Base-by-base conservation (phyloP, 371 early-diverging fungal genomes). In the Choanephora cucurbitarum region DNA sequence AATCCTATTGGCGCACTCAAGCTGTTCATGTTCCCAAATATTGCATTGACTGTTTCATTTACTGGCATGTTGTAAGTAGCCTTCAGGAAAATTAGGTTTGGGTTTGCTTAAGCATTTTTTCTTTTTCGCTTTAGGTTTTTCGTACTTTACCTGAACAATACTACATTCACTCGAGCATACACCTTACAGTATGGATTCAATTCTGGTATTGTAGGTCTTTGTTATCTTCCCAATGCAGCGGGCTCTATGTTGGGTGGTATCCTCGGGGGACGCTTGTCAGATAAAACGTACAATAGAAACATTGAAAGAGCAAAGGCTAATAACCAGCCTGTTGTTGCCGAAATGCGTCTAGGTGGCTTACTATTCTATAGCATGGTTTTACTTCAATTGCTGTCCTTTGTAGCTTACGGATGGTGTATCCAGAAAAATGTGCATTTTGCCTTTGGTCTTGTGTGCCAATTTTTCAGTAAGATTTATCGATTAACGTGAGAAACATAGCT, bases 381-480 rank as follows among this genome's bases (percentile, higher is more conserved):
- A 9, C 18, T 75, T 1, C 60, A 69, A 13, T 15, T 66, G 0
- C 17, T 49, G 11, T 42, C 69, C 10, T 60, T 72, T 10, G 37
- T 58, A 13, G 74, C 62, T 8, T 79, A 72, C 55, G 79, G 79
- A 0, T 79, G 79, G 79, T 67, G 67, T 44, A 24, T 73, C 6
- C 50, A 73, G 42, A 45, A 72, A 18, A 63, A 79, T 33, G 70
- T 75, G 3, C 72, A 72, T 58, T 75, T 58, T 45, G 72, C 68
- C 10, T 67, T 58, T 51, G 67, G 70, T 14, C 60, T 79, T 34
- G 69, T 70, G 6, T 64, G 64, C 31, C 71, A 66, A 31, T 67
- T 75, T 23, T 57, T 73, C 33, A 21, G 79, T 73, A 73, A 70
- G 67, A 19, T 45, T 45, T 39, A 28, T 37, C 39, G 13, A 34